Evolutionary conservation across 2,329 filamentous ascomycete genomes (phyloP).

Genomic region (Westerdykella ornata): DNA sequence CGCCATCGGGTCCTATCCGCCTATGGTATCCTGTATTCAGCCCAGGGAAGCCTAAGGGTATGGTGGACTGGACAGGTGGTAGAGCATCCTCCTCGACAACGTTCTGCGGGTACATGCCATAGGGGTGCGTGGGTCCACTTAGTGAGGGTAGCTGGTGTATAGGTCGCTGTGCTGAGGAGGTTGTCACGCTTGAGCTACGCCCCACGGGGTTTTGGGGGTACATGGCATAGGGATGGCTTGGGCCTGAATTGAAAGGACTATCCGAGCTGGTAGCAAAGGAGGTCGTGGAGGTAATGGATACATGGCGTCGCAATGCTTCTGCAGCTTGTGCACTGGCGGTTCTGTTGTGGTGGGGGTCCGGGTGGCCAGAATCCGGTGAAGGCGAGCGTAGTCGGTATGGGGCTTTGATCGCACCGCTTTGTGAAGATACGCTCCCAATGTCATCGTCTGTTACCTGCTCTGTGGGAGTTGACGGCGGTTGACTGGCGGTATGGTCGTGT

Average conservation of each 20-base stretch:
- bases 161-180: constrained; percentile 59
- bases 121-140: constrained; percentile 72
- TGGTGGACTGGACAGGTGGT: constrained; percentile 36
- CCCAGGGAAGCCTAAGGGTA: constrained; percentile 70
- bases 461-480: neutral
- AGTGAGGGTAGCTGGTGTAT: constrained; percentile 52
- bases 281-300: constrained; percentile 36
- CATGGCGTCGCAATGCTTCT: constrained; percentile 26
- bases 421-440: constrained; percentile 28
- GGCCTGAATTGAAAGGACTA: constrained; percentile 66
- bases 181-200: constrained; percentile 61
- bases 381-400: constrained; percentile 17
- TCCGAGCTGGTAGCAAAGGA: constrained; percentile 39
- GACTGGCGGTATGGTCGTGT: neutral
- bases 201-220: constrained; percentile 61
- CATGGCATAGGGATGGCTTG: constrained; percentile 79
- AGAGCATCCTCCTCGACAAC: constrained; percentile 51
- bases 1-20: constrained; percentile 69
- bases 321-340: constrained; percentile 24
- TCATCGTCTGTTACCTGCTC: neutral
- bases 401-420: constrained; percentile 35
- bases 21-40: constrained; percentile 61
- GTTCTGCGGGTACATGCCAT: constrained; percentile 78
- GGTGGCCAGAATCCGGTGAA: constrained; percentile 17
- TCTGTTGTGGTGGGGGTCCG: constrained; percentile 14